Evolutionary conservation across 176 grass and related monocot genomes (phyloP).

Genomic region (Carex pumila): DNA sequence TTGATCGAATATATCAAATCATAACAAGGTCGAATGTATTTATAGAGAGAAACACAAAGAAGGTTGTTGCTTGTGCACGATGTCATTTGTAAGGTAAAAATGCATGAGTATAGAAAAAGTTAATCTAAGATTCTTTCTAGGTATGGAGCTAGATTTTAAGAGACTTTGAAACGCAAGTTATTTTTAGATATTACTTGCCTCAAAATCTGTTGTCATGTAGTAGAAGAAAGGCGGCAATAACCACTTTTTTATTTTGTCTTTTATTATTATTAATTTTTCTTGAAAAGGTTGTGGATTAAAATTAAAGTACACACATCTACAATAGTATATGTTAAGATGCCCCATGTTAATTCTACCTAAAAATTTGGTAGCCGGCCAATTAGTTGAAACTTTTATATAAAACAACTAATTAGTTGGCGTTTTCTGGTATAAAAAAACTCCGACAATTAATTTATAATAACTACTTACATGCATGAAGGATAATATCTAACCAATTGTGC

Average conservation of each 20-base stretch:
- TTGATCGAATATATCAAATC: neutral
- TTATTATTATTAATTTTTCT: neutral
- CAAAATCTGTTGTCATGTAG: neutral
- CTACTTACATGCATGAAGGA: too few species aligned
- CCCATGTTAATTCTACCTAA: neutral
- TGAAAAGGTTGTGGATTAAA: neutral
- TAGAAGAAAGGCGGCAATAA: neutral
- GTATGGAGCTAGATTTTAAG: slow-evolving; percentile 20
- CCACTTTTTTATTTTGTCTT: neutral
- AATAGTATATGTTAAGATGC: neutral
- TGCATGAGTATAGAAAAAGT: slow-evolving; percentile 25
- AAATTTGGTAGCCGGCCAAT: neutral
- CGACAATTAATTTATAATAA: too few species aligned
- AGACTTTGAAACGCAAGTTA: slow-evolving; percentile 24
- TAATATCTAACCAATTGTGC: too few species aligned
- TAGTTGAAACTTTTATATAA: too few species aligned
- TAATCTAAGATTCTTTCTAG: slow-evolving; percentile 12
- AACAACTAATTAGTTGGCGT: neutral
- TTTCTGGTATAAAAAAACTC: neutral
- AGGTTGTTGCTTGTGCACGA: slow-evolving; percentile 2
- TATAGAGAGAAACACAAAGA: slow-evolving; percentile 3
- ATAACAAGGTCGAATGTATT: slow-evolving; percentile 1
- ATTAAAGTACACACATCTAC: neutral
- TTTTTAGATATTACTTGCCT: slow-evolving; percentile 1
- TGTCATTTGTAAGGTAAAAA: slow-evolving; percentile 16